These are phyloP conservation scores for Penicillium pulvis DNA, from an alignment of 495 filamentous ascomycete species.

Conservation along the genomic window DNA sequence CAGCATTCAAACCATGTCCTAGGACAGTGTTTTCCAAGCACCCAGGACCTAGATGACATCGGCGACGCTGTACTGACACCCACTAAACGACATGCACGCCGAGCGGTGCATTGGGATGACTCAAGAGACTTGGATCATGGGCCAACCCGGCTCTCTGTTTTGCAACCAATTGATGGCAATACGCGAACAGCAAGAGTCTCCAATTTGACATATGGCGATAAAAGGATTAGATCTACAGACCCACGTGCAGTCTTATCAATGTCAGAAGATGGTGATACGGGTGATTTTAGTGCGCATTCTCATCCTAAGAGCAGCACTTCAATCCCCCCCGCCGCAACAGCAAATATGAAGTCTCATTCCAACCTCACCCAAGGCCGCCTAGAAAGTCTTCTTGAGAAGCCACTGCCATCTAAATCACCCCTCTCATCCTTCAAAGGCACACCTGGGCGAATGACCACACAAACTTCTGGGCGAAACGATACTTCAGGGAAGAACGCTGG, in stretches of 20 bases:
- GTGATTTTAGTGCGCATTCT: not conserved
- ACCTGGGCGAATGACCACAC: not conserved
- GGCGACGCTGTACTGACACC: conserved; percentile 65
- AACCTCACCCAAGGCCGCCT: conserved; percentile 29
- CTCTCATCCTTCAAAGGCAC: conserved; percentile 5
- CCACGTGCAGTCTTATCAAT: conserved; percentile 31
- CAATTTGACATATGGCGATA: conserved; percentile 9
- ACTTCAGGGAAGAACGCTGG: not conserved
- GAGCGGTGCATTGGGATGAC: conserved; percentile 13
- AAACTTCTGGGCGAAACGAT: not conserved
- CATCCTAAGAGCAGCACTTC: not conserved
- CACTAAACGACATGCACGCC: conserved; percentile 48
- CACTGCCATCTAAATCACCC: conserved; percentile 32
- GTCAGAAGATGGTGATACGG: conserved; percentile 47
- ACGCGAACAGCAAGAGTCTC: conserved; percentile 3
- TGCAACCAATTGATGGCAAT: conserved; percentile 32
- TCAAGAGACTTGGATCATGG: not conserved
- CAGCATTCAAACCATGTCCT: conserved; percentile 30
- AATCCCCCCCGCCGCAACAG: not conserved
- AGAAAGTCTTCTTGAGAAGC: conserved; percentile 38
- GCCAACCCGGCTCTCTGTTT: conserved; percentile 11
- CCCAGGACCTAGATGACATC: conserved; percentile 75
- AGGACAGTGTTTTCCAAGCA: conserved; percentile 35
- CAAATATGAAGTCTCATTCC: conserved; percentile 1
- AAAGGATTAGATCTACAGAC: conserved; percentile 14